These are phyloP conservation scores for Hippophae gyantsensis DNA, from an alignment of 306 rosid species.

Conservation along the genomic window DNA sequence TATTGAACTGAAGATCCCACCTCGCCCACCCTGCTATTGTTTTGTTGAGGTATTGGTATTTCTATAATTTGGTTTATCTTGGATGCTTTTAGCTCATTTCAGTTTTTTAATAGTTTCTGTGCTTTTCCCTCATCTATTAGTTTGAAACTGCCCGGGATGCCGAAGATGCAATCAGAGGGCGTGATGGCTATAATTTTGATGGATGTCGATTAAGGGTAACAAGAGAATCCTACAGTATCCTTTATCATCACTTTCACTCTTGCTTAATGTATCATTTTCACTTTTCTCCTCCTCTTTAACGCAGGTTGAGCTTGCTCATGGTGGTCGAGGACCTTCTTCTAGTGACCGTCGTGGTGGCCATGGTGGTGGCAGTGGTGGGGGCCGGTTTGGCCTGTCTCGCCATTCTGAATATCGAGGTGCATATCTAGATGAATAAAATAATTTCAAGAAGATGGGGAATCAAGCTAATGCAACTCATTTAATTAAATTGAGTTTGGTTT, in stretches of 20 bases:
- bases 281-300: slow-evolving; percentile 1
- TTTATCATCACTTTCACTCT: neutral
- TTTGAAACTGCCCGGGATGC: slow-evolving; percentile 95
- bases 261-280: slow-evolving; percentile 6
- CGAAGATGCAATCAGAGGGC: slow-evolving; percentile 88
- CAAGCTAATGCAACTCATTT: neutral
- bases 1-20: slow-evolving; percentile 89
- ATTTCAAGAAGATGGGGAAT: neutral
- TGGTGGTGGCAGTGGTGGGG: slow-evolving; percentile 48
- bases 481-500: neutral
- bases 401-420: slow-evolving; percentile 95
- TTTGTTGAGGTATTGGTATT: slow-evolving; percentile 79
- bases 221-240: neutral
- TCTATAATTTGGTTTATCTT: neutral
- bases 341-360: slow-evolving; percentile 84
- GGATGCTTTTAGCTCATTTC: neutral
- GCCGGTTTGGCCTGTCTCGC: slow-evolving; percentile 78
- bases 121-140: slow-evolving; percentile 29
- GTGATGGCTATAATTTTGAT: slow-evolving; percentile 98
- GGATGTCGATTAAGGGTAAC: slow-evolving; percentile 92
- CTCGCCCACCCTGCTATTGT: slow-evolving; percentile 92
- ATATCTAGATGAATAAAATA: slow-evolving; percentile 3
- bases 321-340: slow-evolving; percentile 92
- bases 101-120: neutral
- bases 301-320: slow-evolving; percentile 99